Percentiles rank a stretch among this genome's conserved stretches.
These are phyloP conservation scores for Phanerochaete carnosa DNA, from an alignment of 768 basidiomycete species.

Conservation along the genomic window DNA sequence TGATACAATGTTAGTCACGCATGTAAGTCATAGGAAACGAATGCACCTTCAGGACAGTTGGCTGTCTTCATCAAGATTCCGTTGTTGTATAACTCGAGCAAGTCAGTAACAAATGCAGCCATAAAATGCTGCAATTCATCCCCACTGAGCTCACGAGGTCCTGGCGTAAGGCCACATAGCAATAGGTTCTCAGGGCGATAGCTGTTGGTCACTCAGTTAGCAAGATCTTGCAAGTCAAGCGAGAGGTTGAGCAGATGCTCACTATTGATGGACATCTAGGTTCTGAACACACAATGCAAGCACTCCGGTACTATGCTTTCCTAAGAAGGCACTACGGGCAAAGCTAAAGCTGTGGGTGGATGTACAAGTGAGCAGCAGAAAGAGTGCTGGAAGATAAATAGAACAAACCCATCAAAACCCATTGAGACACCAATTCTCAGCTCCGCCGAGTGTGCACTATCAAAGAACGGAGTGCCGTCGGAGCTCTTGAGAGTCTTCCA, in stretches of 20 bases:
- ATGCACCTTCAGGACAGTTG: not conserved
- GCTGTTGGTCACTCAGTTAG: not conserved
- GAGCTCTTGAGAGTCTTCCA: constrained; percentile 6
- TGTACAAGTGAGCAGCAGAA: too few relatives aligned
- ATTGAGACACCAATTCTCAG: constrained; percentile 9
- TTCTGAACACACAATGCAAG: constrained; percentile 8
- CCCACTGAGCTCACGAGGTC: constrained; percentile 14
- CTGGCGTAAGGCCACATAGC: constrained; percentile 12
- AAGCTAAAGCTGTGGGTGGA: constrained; percentile 7
- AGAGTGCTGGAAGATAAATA: not conserved
- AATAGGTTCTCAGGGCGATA: constrained; percentile 12
- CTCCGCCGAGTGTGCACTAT: not conserved
- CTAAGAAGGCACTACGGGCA: constrained; percentile 1
- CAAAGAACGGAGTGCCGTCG: constrained; percentile 7
- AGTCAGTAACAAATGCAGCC: constrained; percentile 14
- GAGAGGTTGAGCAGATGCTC: not conserved
- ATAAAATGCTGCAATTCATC: constrained; percentile 17
- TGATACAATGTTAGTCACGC: not conserved
- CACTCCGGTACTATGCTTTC: constrained; percentile 10
- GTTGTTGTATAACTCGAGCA: constrained; percentile 15
- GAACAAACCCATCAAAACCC: constrained; percentile 14
- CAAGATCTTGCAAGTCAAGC: not conserved
- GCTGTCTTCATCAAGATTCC: constrained; percentile 15
- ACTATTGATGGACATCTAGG: not conserved
- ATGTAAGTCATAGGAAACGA: not conserved